Evolutionary conservation across 345 rosid genomes (phyloP), one percentile per base, ranked within the genome.

Genomic region (Trapa bicornis): DNA sequence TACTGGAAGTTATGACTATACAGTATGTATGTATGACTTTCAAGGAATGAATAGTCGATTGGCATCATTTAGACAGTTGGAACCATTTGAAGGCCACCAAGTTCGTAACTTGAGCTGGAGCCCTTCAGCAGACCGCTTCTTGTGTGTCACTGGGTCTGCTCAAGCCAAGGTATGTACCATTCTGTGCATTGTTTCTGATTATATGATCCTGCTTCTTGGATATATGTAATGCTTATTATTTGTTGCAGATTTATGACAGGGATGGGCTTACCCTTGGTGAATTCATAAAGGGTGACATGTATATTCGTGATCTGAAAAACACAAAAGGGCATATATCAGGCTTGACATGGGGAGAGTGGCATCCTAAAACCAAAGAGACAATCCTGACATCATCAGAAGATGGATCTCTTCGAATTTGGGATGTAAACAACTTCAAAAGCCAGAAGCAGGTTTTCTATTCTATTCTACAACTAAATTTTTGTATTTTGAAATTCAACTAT

Each of bases 271-370:
- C 90, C 7, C 77, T 94, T 52, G 99, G 97, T 16, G 99, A 94
- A 83, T 94, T 89, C 73, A 75, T 91, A n/a, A 94, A 94, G 66
- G 99, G 99, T 54, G 99, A 94, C 77, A 94, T 94, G 99, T 91
- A 94, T 39, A 91, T 94, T 66, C 96, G 96, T 65, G 97, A 94
- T 82, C 80, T 94, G 61, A 94, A 94, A 84, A 91, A 91, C 77
- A 94, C 99, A 0, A 91, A 94, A 76, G 99, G 99, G 10, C 99
- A 94, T 68, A 87, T 94, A 41, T 70, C 91, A 47, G 99, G 99
- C 43, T 80, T 94, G 81, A 94, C 99, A 72, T 83, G 87, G 73
- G 97, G 99, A 63, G 93, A 94, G 76, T 94, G 99, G 97, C 88
- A 94, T 75, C 99, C 97, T 1, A 82, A 82, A 77, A 65, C 67